Percentiles rank a stretch among this genome's conserved stretches.
phyloP scores from a whole-genome alignment of 805 yeast genomes.

The Ogataea pini region DNA sequence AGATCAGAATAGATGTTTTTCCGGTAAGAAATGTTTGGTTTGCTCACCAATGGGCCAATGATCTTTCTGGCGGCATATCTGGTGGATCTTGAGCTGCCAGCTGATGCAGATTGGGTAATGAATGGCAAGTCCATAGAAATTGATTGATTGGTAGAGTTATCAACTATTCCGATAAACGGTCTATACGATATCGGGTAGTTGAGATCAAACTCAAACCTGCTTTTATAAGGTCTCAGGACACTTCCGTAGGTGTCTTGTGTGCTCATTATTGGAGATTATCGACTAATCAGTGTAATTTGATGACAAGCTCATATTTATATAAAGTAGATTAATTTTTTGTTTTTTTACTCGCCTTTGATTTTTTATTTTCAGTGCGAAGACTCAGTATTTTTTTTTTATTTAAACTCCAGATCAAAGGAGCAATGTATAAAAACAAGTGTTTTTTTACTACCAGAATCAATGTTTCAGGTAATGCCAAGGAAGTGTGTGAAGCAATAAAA shows the following conservation, averaged over 20 bases:
- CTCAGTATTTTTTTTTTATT: no score
- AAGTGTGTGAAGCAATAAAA: neutral
- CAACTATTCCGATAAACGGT: constrained; percentile 37
- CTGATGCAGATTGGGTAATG: constrained; percentile 19
- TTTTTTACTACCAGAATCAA: no score
- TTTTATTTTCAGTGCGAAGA: neutral
- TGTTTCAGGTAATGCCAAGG: neutral
- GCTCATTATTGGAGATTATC: constrained; percentile 25
- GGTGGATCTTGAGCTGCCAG: constrained; percentile 8
- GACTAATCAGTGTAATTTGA: no score
- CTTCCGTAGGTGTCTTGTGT: constrained; percentile 27
- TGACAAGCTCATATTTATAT: no score
- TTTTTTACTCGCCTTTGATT: neutral
- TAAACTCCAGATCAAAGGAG: neutral
- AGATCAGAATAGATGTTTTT: constrained; percentile 53
- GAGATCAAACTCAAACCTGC: constrained; percentile 34
- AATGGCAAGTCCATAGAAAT: constrained; percentile 37
- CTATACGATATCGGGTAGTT: constrained; percentile 38
- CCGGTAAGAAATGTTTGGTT: constrained; percentile 22
- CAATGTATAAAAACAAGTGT: neutral
- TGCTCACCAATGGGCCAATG: constrained; percentile 24
- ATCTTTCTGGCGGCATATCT: constrained; percentile 21
- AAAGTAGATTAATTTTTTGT: neutral
- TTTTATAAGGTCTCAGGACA: constrained; percentile 36
- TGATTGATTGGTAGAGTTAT: constrained; percentile 35